Base-by-base conservation (phyloP, 306 rosid genomes). In the Senna siamea region DNA sequence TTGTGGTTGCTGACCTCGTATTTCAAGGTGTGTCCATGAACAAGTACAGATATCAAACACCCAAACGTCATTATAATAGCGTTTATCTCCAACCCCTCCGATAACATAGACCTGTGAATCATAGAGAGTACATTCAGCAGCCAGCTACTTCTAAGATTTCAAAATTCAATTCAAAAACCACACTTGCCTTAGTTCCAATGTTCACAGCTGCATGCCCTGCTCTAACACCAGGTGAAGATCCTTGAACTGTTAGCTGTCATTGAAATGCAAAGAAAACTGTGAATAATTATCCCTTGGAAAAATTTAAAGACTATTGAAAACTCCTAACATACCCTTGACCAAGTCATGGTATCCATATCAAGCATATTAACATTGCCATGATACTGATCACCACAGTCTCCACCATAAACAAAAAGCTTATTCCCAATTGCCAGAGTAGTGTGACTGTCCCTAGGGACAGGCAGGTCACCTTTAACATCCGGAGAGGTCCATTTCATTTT, bases 321-420 rank as follows among this genome's bases (percentile, higher is more conserved):
- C n/a, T n/a, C n/a, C n/a, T n/a, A n/a, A n/a, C n/a, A n/a, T n/a
- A 92, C 99, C 89, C 81, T 86, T 56, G 97, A 85, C 99, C 99
- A 94, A 76, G 88, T 94, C 75, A 91, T 71, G 12, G 97, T 78
- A 23, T 84, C 91, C 89, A 92, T 59, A 73, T 94, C 97, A 66
- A 94, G 85, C 92, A 90, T 62, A 75, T 85, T 88, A 51, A 92
- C 87, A 20, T 86, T 89, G 1, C 99, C 96, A 52, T 86, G 88
- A 70, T 94, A 94, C 64, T 83, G 88, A 73, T 92, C 97, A 14
- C 99, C 99, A 46, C 88, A 83, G 66, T 94, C 99, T 38, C 99
- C 99, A 10, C 99, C 99, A 73, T 94, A 94, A 14, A 94, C 90
- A 64, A 92, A 60, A 75, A 94, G 80, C 85, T 89, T 92, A 80